Base-by-base conservation (phyloP, 495 filamentous ascomycete genomes). In the Penicillium crystallinum region DNA sequence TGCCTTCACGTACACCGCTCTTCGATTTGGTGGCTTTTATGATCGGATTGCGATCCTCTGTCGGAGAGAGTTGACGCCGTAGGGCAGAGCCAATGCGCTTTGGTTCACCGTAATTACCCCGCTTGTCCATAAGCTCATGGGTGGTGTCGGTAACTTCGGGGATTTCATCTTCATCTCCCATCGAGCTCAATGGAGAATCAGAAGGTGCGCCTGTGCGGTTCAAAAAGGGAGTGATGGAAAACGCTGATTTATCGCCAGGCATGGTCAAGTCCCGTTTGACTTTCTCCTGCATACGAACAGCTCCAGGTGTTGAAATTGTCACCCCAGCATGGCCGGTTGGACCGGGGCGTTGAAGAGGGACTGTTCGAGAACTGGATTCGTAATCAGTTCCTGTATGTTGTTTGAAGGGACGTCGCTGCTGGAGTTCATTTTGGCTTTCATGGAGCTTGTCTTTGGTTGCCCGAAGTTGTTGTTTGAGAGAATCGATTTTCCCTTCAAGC, bases 211-310 rank as follows among this genome's bases (percentile, higher is more conserved):
- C 74, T 6, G 86, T 88, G 46, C 88, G 85, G 71, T 92, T 95
- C 25, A 97, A 71, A 67, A 91, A 95, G 0, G 91, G 91, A 1
- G 91, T 97, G 55, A 97, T 91, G 10, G 90, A 93, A 63, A 97
- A 97, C 17, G 77, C 82, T 1, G 90, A 95, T 66, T 95, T 95
- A 56, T 95, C 90, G 21, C 87, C 90, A 30, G 83, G 70, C 34
- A 84, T 59, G 0, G 80, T 80, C 14, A 80, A 75, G 22, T 76
- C 71, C 40, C 72, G 70, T 38, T 71, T 72, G 18, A 65, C 72
- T 52, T 75, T 76, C 50, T 82, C 84, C 59, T 79, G 76, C 54
- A 76, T 67, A 15, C 72, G 70, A 46, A 81, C 73, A 46, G 83
- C 83, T 15, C 84, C 85, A 9, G 86, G 86, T 2, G 86, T 89